phyloP scores from a whole-genome alignment of 208 protist genomes.

The Wallacemonas sp. region DNA sequence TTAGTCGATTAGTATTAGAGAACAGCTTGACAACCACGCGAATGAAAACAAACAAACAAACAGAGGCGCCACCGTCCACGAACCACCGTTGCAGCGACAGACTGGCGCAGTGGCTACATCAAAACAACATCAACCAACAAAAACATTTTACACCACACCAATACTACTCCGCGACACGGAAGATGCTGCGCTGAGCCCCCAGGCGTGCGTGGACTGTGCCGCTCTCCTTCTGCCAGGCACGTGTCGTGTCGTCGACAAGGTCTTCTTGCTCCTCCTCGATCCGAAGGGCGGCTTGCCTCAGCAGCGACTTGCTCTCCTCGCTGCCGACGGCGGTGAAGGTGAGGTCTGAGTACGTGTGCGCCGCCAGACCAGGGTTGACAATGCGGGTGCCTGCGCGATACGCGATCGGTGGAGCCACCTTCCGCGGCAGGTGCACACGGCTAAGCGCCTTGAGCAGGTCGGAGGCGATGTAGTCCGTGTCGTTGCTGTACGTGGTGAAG shows the following conservation, averaged over 20 bases:
- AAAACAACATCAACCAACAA: background rate
- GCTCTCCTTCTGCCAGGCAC: background rate
- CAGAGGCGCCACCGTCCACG: background rate
- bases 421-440: constrained; percentile 46
- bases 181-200: constrained; percentile 32
- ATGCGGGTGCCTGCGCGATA: constrained; percentile 30
- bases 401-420: constrained; percentile 36
- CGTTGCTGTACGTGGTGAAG: constrained; percentile 73
- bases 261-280: constrained; percentile 62
- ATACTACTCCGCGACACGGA: constrained; percentile 14
- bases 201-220: background rate
- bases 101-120: too few relatives aligned
- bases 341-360: constrained; percentile 65
- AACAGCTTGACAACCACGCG: too few relatives aligned
- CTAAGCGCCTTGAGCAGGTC: constrained; percentile 62
- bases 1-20: too few relatives aligned
- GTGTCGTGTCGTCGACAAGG: background rate
- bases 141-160: background rate
- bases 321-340: constrained; percentile 70
- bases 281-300: constrained; percentile 70
- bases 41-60: background rate
- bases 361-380: constrained; percentile 22
- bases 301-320: constrained; percentile 63
- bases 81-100: too few relatives aligned
- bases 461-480: constrained; percentile 67